Evolutionary conservation across 495 filamentous ascomycete genomes (phyloP).

Genomic region (Penicillium bovifimosum): DNA sequence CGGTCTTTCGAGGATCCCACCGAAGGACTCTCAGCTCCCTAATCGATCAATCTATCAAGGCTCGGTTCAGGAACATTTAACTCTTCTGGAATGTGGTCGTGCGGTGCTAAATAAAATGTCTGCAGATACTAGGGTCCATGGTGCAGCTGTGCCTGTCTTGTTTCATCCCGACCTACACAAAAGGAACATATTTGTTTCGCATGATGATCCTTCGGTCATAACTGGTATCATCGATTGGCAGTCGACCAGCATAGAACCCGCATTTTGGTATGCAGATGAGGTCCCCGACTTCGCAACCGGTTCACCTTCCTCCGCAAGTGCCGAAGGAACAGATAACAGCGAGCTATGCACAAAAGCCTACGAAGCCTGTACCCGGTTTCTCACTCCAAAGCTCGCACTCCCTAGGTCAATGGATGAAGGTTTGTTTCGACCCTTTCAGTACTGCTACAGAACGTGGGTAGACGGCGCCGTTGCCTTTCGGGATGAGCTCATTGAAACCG

Average conservation of each 20-base stretch:
- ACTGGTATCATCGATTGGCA: conserved; percentile 41
- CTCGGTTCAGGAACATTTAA: conserved; percentile 27
- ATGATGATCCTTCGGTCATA: conserved; percentile 34
- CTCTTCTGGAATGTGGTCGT: conserved; percentile 25
- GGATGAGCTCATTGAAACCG: conserved; percentile 37
- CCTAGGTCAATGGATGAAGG: too few species aligned
- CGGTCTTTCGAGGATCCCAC: conserved; percentile 32
- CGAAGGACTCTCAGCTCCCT: conserved; percentile 7
- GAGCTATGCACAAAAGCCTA: too few species aligned
- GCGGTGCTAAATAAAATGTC: conserved; percentile 26
- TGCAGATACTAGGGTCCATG: conserved; percentile 23
- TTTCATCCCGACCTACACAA: conserved; percentile 40
- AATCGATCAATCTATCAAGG: conserved; percentile 24
- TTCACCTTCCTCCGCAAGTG: too few species aligned
- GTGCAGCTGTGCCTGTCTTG: conserved; percentile 12
- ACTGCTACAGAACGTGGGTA: conserved; percentile 42
- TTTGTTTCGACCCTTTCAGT: conserved; percentile 37
- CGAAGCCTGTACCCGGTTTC: too few species aligned
- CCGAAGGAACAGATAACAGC: too few species aligned
- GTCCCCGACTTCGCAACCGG: background rate
- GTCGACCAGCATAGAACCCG: conserved; percentile 33
- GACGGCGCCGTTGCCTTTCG: conserved; percentile 38
- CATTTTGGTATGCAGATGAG: conserved; percentile 37
- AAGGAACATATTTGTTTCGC: conserved; percentile 42
- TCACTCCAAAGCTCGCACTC: too few species aligned